These are phyloP conservation scores for Uronychia binucleata DNA, from an alignment of 73 alveolate species.

Conservation along the genomic window DNA sequence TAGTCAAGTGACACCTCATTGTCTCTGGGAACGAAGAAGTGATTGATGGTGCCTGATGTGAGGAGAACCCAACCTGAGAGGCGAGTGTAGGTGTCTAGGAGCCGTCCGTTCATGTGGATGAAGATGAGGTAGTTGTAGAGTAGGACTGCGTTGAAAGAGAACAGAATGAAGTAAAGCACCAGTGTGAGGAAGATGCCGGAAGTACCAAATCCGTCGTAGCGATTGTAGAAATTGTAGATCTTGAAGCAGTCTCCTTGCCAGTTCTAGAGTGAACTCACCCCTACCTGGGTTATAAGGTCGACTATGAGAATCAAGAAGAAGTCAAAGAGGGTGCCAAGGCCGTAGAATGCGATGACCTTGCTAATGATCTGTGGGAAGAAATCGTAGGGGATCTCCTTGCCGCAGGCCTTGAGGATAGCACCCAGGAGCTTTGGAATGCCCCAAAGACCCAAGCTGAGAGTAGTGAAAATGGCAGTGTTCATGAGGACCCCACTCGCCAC, in stretches of 20 bases:
- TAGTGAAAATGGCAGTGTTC: conserved; percentile 25
- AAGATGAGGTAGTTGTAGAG: conserved; percentile 62
- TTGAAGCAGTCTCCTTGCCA: conserved; percentile 65
- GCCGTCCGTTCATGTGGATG: conserved; percentile 73
- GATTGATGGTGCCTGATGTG: conserved; percentile 55
- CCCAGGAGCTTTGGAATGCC: too few species aligned
- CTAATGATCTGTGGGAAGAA: conserved; percentile 55
- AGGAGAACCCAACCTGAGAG: too few species aligned
- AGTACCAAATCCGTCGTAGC: conserved; percentile 57
- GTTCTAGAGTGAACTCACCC: conserved; percentile 13
- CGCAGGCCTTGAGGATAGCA: too few species aligned
- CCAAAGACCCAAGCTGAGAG: conserved; percentile 14
- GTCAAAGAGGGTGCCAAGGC: conserved; percentile 55
- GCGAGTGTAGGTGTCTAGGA: conserved; percentile 62
- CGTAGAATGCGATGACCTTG: conserved; percentile 66
- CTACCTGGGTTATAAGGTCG: conserved; percentile 6
- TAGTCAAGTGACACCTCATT: conserved; percentile 59
- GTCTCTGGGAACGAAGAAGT: conserved; percentile 73
- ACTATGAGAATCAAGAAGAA: conserved; percentile 57
- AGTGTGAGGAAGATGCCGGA: conserved; percentile 59
- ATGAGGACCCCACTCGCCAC: conserved; percentile 41
- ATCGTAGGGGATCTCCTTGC: conserved; percentile 3
- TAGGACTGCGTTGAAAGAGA: conserved; percentile 26
- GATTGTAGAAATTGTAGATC: conserved; percentile 55
- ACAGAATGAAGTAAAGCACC: conserved; percentile 44